Conservation (phyloP, 768 basidiomycete species). For the Trametes cinnabarina region DNA sequence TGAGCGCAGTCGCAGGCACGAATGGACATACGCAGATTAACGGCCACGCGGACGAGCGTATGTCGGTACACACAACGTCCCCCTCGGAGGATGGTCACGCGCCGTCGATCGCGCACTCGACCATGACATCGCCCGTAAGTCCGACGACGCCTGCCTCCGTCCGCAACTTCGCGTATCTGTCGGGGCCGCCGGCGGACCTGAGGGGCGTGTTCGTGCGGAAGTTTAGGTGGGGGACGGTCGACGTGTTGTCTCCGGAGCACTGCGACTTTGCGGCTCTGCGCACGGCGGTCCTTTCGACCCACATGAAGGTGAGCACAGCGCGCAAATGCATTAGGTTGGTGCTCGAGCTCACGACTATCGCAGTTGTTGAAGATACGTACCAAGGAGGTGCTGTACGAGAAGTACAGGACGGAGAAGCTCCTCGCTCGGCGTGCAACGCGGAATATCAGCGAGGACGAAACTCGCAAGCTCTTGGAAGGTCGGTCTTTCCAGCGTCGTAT, state of each 20-base stretch:
- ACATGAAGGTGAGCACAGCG: constrained; percentile 68
- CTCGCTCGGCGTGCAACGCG: constrained; percentile 81
- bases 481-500: constrained; percentile 16
- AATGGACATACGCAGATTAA: constrained; percentile 27
- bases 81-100: constrained; percentile 47
- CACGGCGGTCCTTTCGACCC: constrained; percentile 80
- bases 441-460: constrained; percentile 72
- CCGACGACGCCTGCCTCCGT: constrained; percentile 23
- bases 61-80: constrained; percentile 32
- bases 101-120: constrained; percentile 31
- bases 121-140: constrained; percentile 23
- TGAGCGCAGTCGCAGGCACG: constrained; percentile 22
- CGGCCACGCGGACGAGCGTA: constrained; percentile 30
- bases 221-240: constrained; percentile 87
- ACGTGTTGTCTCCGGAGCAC: constrained; percentile 81
- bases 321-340: too few species aligned
- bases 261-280: constrained; percentile 86
- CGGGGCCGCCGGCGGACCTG: constrained; percentile 63
- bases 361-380: constrained; percentile 82
- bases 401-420: constrained; percentile 88
- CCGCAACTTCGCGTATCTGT: constrained; percentile 39
- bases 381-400: constrained; percentile 89
- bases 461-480: constrained; percentile 75
- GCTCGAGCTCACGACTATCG: not conserved
- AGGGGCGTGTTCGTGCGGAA: constrained; percentile 73